A percentile compares a stretch with the other conserved stretches of the same genome.
phyloP scores from a whole-genome alignment of 2,329 filamentous ascomycete species.

The Botrytis aclada region DNA sequence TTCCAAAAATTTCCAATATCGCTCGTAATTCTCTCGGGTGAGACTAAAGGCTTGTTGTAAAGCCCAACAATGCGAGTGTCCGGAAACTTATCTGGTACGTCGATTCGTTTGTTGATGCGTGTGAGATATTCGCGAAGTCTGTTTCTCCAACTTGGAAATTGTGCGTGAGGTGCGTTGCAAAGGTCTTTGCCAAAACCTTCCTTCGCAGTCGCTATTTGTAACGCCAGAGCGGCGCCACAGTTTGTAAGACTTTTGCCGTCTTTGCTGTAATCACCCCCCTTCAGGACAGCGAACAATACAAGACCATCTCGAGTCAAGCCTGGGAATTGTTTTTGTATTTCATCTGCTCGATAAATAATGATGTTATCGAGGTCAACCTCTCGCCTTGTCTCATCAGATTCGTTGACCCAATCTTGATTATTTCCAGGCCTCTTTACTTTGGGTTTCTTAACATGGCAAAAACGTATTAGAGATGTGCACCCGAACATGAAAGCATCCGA shows the following conservation, averaged over 20 bases:
- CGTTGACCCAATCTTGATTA: constrained; percentile 47
- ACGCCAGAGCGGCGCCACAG: constrained; percentile 80
- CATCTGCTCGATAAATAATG: constrained; percentile 66
- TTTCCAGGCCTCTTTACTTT: neutral
- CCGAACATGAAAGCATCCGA: constrained; percentile 97
- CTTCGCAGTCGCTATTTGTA: constrained; percentile 66
- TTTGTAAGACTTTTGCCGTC: constrained; percentile 68
- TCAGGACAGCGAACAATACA: constrained; percentile 89
- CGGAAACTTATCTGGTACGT: neutral
- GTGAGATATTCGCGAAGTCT: constrained; percentile 5
- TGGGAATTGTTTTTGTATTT: constrained; percentile 43
- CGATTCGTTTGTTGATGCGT: neutral
- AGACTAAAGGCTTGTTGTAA: constrained; percentile 1
- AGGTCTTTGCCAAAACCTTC: constrained; percentile 69
- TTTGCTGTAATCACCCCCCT: constrained; percentile 86
- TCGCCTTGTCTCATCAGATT: constrained; percentile 53
- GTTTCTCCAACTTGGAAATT: neutral
- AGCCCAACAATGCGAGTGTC: neutral
- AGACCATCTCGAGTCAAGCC: constrained; percentile 79
- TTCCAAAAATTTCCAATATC: neutral
- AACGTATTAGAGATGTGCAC: constrained; percentile 69
- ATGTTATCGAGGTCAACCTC: constrained; percentile 67
- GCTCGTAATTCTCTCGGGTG: neutral
- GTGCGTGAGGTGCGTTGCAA: neutral
- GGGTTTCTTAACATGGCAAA: constrained; percentile 57